Evolutionary conservation across 192 early-diverging fungal species (phyloP).

Genomic region (Coemansia sp.): DNA sequence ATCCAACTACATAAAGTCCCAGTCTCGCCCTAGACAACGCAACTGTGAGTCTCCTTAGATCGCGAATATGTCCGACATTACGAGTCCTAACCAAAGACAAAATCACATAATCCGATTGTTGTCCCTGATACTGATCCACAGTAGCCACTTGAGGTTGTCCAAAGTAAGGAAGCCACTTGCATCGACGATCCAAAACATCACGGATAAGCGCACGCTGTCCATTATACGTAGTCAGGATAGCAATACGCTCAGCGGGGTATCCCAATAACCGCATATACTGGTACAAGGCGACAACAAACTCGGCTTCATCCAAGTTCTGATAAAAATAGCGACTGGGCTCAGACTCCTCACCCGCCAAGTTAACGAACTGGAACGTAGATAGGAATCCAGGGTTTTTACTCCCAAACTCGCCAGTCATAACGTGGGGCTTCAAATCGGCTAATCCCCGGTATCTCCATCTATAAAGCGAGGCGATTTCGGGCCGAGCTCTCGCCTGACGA

Average conservation of each 20-base stretch:
- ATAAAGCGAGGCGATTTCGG: slow-evolving; percentile 80
- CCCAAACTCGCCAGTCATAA: slow-evolving; percentile 29
- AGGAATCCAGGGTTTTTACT: slow-evolving; percentile 84
- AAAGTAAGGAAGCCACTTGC: slow-evolving; percentile 85
- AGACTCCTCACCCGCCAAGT: slow-evolving; percentile 84
- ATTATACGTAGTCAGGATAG: slow-evolving; percentile 96
- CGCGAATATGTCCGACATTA: slow-evolving; percentile 87
- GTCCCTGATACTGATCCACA: slow-evolving; percentile 97
- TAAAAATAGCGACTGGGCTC: slow-evolving; percentile 85
- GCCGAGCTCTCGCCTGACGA: slow-evolving; percentile 76
- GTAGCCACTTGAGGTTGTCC: slow-evolving; percentile 82
- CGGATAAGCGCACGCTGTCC: slow-evolving; percentile 91
- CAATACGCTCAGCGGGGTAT: slow-evolving; percentile 85
- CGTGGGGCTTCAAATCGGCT: slow-evolving; percentile 62
- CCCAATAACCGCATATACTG: slow-evolving; percentile 96
- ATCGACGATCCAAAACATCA: slow-evolving; percentile 85
- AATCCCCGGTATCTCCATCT: slow-evolving; percentile 78
- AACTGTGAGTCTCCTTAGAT: slow-evolving; percentile 89
- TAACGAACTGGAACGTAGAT: slow-evolving; percentile 84
- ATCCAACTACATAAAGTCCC: slow-evolving; percentile 92
- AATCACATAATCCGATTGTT: slow-evolving; percentile 91
- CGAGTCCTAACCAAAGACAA: slow-evolving; percentile 91
- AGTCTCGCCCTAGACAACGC: slow-evolving; percentile 92
- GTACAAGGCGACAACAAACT: slow-evolving; percentile 92
- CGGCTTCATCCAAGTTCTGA: slow-evolving; percentile 98